These are phyloP conservation scores for Camptophora hylomeconis DNA, from an alignment of 2,329 filamentous ascomycete species.

Conservation along the genomic window DNA sequence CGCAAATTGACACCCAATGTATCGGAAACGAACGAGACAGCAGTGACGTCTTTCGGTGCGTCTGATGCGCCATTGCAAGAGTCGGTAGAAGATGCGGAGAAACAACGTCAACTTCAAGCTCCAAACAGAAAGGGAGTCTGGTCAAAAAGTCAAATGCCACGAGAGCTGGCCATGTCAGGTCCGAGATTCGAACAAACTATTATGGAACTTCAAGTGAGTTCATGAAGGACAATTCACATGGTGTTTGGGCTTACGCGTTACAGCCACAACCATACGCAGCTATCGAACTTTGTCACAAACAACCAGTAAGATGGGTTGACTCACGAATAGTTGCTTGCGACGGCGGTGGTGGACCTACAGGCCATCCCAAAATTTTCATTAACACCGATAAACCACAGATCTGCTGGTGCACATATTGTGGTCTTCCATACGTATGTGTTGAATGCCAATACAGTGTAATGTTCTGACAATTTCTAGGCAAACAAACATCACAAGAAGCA, in stretches of 20 bases:
- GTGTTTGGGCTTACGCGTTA: slow-evolving; percentile 19
- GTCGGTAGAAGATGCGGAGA: slow-evolving; percentile 40
- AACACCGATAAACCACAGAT: slow-evolving; percentile 97
- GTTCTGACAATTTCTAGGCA: slow-evolving; percentile 45
- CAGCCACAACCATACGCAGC: slow-evolving; percentile 82
- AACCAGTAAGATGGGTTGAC: slow-evolving; percentile 86
- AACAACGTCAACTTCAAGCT: slow-evolving; percentile 55
- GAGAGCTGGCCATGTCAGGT: slow-evolving; percentile 75
- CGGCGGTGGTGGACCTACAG: slow-evolving; percentile 77
- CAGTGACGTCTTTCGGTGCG: slow-evolving; percentile 35
- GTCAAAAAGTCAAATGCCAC: slow-evolving; percentile 73
- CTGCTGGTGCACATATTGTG: slow-evolving; percentile 80
- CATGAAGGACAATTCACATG: neutral
- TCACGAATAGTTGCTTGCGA: slow-evolving; percentile 73
- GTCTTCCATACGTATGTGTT: slow-evolving; percentile 71
- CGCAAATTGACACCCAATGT: slow-evolving; percentile 39
- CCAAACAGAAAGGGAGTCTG: slow-evolving; percentile 74
- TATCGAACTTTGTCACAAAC: slow-evolving; percentile 91
- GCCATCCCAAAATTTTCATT: slow-evolving; percentile 91
- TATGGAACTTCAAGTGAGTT: slow-evolving; percentile 72
- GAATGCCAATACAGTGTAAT: neutral
- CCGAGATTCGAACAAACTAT: slow-evolving; percentile 96
- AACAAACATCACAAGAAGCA: slow-evolving; percentile 78
- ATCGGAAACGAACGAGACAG: slow-evolving; percentile 47
- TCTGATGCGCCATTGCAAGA: slow-evolving; percentile 44